Evolutionary conservation across 176 grass and related monocot species (phyloP).

Genomic region (Triticum dicoccoides): DNA sequence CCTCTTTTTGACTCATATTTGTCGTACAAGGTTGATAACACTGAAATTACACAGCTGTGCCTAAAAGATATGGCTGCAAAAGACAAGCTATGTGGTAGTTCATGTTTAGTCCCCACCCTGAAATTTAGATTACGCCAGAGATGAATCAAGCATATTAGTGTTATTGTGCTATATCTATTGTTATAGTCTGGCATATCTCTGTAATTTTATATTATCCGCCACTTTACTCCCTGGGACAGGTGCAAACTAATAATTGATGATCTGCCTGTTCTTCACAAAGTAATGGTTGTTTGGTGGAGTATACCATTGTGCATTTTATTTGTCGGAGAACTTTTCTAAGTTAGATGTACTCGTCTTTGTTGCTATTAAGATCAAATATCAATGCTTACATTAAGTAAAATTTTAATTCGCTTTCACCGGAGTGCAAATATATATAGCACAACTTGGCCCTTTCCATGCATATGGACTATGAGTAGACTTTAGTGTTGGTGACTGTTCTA

Average conservation of each 20-base stretch:
- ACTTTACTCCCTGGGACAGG: not conserved
- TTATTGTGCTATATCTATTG: not conserved
- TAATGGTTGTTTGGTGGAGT: not conserved
- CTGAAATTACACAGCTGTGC: not conserved
- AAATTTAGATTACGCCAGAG: not conserved
- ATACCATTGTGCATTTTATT: not conserved
- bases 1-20: not conserved
- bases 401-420: not conserved
- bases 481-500: not conserved
- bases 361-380: slow-evolving; percentile 1
- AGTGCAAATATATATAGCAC: not conserved
- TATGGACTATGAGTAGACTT: not conserved
- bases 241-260: not conserved
- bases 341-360: not conserved
- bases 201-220: not conserved
- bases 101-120: not conserved
- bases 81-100: not conserved
- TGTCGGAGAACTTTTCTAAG: not conserved
- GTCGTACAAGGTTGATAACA: not conserved
- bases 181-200: not conserved
- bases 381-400: not conserved
- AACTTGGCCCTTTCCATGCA: not conserved
- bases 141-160: not conserved
- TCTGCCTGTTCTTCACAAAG: not conserved
- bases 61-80: slow-evolving; percentile 5